phyloP scores from a whole-genome alignment of 2,329 filamentous ascomycete genomes.

The Phyllosticta citriasiana region DNA sequence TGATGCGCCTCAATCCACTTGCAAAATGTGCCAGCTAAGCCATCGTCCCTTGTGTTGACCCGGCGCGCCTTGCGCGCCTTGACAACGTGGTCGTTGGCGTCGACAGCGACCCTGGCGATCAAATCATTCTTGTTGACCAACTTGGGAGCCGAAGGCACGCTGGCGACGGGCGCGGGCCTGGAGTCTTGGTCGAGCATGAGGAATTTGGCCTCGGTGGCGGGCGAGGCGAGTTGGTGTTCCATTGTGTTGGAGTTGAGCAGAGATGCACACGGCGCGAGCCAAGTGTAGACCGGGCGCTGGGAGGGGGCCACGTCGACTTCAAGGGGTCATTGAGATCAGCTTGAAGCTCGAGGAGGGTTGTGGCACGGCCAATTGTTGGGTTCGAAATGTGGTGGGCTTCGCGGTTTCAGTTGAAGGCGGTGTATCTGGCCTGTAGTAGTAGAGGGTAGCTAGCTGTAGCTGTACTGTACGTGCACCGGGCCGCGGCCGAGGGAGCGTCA shows the following conservation, averaged over 20 bases:
- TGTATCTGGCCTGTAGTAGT: constrained; percentile 3
- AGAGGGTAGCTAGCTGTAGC: too few species aligned
- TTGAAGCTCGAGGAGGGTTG: background rate
- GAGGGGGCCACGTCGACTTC: background rate
- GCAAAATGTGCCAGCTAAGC: constrained; percentile 50
- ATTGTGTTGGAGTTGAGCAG: background rate
- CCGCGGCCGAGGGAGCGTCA: background rate
- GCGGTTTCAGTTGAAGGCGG: constrained; percentile 10
- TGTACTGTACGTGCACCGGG: background rate
- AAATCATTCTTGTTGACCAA: background rate
- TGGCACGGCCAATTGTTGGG: constrained; percentile 1
- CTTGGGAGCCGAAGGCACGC: background rate
- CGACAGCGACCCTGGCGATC: background rate
- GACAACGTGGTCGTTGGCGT: constrained; percentile 5
- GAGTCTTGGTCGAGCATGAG: constrained; percentile 7
- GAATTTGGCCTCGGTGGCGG: constrained; percentile 5
- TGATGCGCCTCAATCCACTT: constrained; percentile 70
- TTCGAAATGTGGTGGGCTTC: constrained; percentile 8
- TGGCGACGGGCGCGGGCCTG: background rate
- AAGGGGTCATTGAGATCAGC: background rate
- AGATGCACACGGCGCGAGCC: background rate
- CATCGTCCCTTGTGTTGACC: constrained; percentile 52
- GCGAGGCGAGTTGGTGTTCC: constrained; percentile 5
- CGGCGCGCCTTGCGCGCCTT: constrained; percentile 45
- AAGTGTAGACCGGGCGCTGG: constrained; percentile 2